Evolutionary conservation across 208 protist genomes (phyloP), one percentile per base, ranked within the genome.

Genomic region (Wallacemonas collosoma): DNA sequence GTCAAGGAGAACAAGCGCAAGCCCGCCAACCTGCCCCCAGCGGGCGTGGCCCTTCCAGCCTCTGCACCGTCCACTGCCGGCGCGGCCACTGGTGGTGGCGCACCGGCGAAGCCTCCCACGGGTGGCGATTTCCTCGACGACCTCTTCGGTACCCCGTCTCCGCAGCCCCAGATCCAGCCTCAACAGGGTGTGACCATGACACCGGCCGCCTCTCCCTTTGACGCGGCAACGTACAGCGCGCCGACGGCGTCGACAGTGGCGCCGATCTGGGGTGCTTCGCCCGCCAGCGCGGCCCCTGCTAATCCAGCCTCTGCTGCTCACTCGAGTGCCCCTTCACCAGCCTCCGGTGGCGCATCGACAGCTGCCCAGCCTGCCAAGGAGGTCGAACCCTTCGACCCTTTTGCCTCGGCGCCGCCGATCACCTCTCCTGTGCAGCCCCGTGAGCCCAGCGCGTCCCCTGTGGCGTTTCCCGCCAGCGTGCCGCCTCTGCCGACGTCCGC

Each of bases 1-100:
- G 76, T 95, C 15, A 68, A 65, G 43, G 76, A 93, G 58, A 95
- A 95, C 71, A 84, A 86, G 75, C 72, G 85, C 67, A 85, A 77
- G 26, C 76, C 83, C 14, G 56, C 60, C 36, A 87, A 83, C 63
- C 56, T 87, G 57, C 76, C 85, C 8, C 81, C 79, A 15, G 68
- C 68, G 17, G 12, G 82, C 62, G 53, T 54, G 70, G 63, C 48
- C 64, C 35, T 65, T 55, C 3, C 40, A 71, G 17, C 65, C 71
- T 9, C 7, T 43, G 56, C 14, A n/a, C 6, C 43, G 7, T 12
- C 53, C 14, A 62, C 57, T 26, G 54, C 60, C 6, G 53, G 53
- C 44, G 51, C 48, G 3, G 51, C 66, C 15, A 54, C 36, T 35
- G 50, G 6, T 14, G 11, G 54, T 9, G 5, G 41, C 14, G 55